Evolutionary conservation across 768 basidiomycete species (phyloP).

Genomic region (Tricholoma saponaceum): DNA sequence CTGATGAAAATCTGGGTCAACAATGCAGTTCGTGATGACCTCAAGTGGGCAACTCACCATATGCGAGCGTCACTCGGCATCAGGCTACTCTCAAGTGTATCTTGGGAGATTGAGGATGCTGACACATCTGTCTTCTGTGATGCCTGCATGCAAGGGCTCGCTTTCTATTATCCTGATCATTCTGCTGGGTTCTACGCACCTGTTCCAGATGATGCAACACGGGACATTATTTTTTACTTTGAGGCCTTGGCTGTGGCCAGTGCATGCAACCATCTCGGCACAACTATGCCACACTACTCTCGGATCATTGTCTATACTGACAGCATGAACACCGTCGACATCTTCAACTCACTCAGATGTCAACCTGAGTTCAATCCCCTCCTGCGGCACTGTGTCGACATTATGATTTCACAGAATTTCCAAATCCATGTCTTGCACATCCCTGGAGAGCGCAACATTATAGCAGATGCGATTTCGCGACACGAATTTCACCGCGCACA

Average conservation of each 20-base stretch:
- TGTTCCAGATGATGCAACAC: not conserved
- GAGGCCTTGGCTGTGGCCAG: constrained; percentile 15
- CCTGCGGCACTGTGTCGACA: constrained; percentile 11
- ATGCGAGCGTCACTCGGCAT: constrained; percentile 15
- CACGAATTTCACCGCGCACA: too few species aligned
- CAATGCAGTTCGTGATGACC: constrained; percentile 8
- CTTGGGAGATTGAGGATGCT: constrained; percentile 13
- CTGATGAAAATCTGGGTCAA: constrained; percentile 21
- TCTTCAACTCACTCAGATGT: too few species aligned
- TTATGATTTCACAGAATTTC: constrained; percentile 4
- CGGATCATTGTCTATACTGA: constrained; percentile 17
- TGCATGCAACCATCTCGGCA: not conserved
- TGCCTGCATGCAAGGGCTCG: constrained; percentile 8
- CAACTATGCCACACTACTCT: not conserved
- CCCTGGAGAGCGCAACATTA: constrained; percentile 16
- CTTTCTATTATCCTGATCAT: constrained; percentile 16
- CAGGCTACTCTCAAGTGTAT: constrained; percentile 12
- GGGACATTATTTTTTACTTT: constrained; percentile 19
- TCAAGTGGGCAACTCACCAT: constrained; percentile 29
- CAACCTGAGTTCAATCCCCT: constrained; percentile 16
- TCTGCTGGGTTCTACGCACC: constrained; percentile 10
- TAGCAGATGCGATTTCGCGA: constrained; percentile 15
- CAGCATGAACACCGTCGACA: too few species aligned
- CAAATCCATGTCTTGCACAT: constrained; percentile 12
- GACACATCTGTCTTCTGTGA: not conserved